A percentile compares a stretch with the other conserved stretches of the same genome.
These are phyloP conservation scores for Neopestalotiopsis sp. DNA, from an alignment of 2,329 filamentous ascomycete species.

Conservation along the genomic window DNA sequence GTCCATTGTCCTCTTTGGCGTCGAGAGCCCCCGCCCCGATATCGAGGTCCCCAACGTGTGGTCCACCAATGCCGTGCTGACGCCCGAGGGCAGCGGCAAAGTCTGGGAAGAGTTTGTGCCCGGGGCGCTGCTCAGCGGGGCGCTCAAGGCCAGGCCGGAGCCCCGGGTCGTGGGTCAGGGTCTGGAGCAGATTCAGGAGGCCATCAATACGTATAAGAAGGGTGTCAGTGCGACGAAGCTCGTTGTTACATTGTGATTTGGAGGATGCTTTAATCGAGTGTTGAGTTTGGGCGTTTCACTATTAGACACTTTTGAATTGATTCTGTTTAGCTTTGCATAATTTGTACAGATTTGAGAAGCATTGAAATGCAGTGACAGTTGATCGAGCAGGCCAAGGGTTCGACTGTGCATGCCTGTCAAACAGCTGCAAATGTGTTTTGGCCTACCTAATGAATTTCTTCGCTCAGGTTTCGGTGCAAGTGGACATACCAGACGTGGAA, in stretches of 20 bases:
- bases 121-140: conserved; percentile 1
- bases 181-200: not conserved
- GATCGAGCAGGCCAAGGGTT: too few species aligned
- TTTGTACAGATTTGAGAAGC: too few species aligned
- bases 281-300: not conserved
- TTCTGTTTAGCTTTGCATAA: not conserved
- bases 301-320: not conserved
- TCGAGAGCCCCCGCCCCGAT: conserved; percentile 1
- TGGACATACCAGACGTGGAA: not conserved
- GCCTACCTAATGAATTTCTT: not conserved
- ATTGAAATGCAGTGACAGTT: too few species aligned
- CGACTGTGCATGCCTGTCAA: too few species aligned
- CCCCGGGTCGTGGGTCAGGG: not conserved
- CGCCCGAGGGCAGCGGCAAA: not conserved
- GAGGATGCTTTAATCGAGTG: not conserved
- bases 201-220: conserved; percentile 16
- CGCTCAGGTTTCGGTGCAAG: not conserved
- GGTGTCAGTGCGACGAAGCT: conserved; percentile 23
- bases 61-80: conserved; percentile 6
- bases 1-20: not conserved
- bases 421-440: too few species aligned
- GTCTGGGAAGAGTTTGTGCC: conserved; percentile 14
- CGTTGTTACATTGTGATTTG: conserved; percentile 17
- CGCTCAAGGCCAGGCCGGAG: conserved; percentile 11
- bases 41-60: conserved; percentile 9